Evolutionary conservation across 257 asterid genomes (phyloP).

Genomic region (Solanum chaucha): DNA sequence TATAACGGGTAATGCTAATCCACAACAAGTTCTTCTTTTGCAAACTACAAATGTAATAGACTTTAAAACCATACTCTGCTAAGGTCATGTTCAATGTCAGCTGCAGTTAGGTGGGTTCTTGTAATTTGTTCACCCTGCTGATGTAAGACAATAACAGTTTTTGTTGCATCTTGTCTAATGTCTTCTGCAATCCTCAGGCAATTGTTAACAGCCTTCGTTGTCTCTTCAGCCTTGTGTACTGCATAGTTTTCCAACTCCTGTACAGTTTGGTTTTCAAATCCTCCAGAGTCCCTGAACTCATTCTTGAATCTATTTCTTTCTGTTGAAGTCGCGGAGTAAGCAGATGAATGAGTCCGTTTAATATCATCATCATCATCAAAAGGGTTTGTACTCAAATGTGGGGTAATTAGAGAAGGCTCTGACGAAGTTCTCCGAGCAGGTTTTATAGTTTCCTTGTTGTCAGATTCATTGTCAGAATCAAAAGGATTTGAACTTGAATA

Average conservation of each 20-base stretch:
- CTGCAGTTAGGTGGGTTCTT: constrained; percentile 67
- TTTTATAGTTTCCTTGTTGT: constrained; percentile 34
- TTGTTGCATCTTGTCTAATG: constrained; percentile 83
- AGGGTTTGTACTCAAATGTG: constrained; percentile 39
- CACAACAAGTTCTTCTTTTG: neutral
- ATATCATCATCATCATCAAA: constrained; percentile 51
- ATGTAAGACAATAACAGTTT: constrained; percentile 70
- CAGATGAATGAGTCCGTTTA: constrained; percentile 29
- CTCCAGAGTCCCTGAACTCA: constrained; percentile 61
- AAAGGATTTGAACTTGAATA: constrained; percentile 51
- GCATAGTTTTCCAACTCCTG: constrained; percentile 74
- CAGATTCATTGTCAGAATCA: constrained; percentile 60
- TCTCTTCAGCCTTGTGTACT: constrained; percentile 73
- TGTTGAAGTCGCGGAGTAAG: constrained; percentile 20
- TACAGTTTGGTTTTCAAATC: constrained; percentile 63
- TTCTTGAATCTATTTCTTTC: constrained; percentile 53
- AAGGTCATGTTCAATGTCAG: constrained; percentile 83
- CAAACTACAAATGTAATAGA: neutral
- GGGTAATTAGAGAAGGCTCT: constrained; percentile 39
- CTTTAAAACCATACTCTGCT: constrained; percentile 57
- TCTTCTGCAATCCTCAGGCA: constrained; percentile 92
- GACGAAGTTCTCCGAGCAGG: constrained; percentile 51
- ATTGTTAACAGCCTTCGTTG: constrained; percentile 53
- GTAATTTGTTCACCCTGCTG: constrained; percentile 95
- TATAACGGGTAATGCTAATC: neutral